Base-by-base conservation (phyloP, 2,329 filamentous ascomycete species). In the Lachnellula occidentalis region DNA sequence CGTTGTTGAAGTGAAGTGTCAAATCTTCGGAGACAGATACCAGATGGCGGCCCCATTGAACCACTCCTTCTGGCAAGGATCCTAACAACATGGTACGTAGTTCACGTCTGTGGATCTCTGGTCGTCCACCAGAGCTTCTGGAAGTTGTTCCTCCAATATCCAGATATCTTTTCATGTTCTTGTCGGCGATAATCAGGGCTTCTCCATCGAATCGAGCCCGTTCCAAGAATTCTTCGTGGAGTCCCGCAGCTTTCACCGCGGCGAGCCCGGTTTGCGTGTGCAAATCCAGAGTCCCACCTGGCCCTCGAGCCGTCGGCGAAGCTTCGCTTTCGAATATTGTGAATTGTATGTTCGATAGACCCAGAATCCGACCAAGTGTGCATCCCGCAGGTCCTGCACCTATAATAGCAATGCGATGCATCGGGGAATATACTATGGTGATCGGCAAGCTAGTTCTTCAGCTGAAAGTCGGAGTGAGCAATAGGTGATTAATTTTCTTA, bases 211-310 rank as follows among this genome's bases (percentile, higher is more conserved):
- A 59, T 15, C 59, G 71, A 22, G 74, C 64, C 36, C 69, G 62
- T 3, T 68, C 52, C 7, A 58, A 50, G 60, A 80, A 81, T 17
- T 71, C 65, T 1, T 75, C 70, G 56, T 66, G 74, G 9, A 81
- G 66, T 0, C 73, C 76, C 6, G 71, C 72, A 46, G 72, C 72
- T 8, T 67, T 69, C 8, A 82, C 62, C 0, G 77, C 78, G 5
- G 68, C 64, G 11, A 77, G 71, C 0, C 78, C 78, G 1, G 72
- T 71, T 5, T 68, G 59, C 0, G 70, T 66, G 59, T 81, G 78
- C 0, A 82, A 68, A 59, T 82, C 79, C 2, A 82, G 72, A 53
- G 68, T 76, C 4, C 78, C 77, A 22, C 70, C 59, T 51, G 59
- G 53, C 4, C 57, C 51, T 15, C 58, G 60, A 37, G 41, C 49